Evolutionary conservation across 768 basidiomycete species (phyloP).

Genomic region (Butyriboletus loyo): DNA sequence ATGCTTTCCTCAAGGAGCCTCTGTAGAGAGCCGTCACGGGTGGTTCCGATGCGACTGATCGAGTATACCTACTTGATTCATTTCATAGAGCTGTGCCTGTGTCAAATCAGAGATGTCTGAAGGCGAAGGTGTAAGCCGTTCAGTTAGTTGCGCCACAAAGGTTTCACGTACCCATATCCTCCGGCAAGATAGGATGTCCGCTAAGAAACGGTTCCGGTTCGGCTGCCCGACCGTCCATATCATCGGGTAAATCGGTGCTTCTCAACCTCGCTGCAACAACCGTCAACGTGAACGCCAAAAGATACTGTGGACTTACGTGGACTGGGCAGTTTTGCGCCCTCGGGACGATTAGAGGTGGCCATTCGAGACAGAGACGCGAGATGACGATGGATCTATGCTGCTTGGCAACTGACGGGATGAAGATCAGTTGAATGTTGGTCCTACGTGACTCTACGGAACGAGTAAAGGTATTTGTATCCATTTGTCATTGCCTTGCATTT

Average conservation of each 20-base stretch:
- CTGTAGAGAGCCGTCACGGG: constrained; percentile 21
- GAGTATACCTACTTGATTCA: constrained; percentile 36
- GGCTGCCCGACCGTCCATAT: constrained; percentile 1
- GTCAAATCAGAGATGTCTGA: constrained; percentile 35
- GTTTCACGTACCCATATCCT: constrained; percentile 27
- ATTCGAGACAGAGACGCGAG: constrained; percentile 4
- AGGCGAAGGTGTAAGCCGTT: neutral
- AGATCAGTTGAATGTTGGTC: neutral
- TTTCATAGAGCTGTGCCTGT: constrained; percentile 35
- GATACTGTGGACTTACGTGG: constrained; percentile 19
- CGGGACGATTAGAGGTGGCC: neutral
- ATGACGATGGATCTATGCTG: neutral
- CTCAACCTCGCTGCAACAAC: constrained; percentile 21
- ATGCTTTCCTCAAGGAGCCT: constrained; percentile 39
- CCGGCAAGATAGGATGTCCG: constrained; percentile 29
- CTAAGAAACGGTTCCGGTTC: constrained; percentile 21
- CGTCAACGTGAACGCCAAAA: neutral
- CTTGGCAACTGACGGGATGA: neutral
- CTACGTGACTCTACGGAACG: neutral
- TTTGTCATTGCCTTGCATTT: neutral
- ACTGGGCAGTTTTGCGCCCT: constrained; percentile 18
- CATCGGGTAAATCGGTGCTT: constrained; percentile 25
- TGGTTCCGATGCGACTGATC: neutral
- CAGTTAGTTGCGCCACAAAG: neutral
- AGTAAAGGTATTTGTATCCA: neutral